Percentiles rank a stretch among this genome's conserved stretches.
Conservation (phyloP, 140 eudicot genomes). For the Anethum foeniculum region DNA sequence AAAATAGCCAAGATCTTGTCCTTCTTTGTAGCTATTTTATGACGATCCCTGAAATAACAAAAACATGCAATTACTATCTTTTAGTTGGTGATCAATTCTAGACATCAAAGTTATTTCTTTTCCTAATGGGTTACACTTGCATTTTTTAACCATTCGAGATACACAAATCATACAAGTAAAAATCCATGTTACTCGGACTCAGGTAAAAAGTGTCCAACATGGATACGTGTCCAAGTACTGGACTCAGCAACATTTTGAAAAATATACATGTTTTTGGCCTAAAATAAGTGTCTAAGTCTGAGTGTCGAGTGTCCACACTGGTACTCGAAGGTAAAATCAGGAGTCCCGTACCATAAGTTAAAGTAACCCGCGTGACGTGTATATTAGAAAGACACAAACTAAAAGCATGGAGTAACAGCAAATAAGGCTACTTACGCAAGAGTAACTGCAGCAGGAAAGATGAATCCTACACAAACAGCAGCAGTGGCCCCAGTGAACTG, state of each 20-base stretch:
- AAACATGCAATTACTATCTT: background rate
- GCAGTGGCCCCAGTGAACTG: conserved; percentile 99
- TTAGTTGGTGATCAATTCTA: background rate
- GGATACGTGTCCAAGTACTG: too few relatives aligned
- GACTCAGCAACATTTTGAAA: too few relatives aligned
- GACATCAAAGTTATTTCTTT: background rate
- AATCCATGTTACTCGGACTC: too few relatives aligned
- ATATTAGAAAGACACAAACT: background rate
- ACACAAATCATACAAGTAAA: too few relatives aligned
- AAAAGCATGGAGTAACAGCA: background rate
- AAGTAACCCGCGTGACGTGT: too few relatives aligned
- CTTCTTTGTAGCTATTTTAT: conserved; percentile 66
- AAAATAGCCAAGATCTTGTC: conserved; percentile 64
- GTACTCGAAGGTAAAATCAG: too few relatives aligned
- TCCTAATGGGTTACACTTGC: background rate
- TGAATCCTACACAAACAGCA: conserved; percentile 94
- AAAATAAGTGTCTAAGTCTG: too few relatives aligned
- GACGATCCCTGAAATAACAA: conserved; percentile 60
- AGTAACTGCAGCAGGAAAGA: conserved; percentile 88
- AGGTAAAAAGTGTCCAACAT: too few relatives aligned
- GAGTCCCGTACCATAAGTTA: too few relatives aligned
- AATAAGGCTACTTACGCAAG: conserved; percentile 53
- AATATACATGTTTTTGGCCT: too few relatives aligned
- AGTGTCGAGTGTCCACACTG: too few relatives aligned
- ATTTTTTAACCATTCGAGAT: background rate